These are phyloP conservation scores for Fusarium globosum DNA, from an alignment of 2,329 filamentous ascomycete genomes.

Conservation along the genomic window DNA sequence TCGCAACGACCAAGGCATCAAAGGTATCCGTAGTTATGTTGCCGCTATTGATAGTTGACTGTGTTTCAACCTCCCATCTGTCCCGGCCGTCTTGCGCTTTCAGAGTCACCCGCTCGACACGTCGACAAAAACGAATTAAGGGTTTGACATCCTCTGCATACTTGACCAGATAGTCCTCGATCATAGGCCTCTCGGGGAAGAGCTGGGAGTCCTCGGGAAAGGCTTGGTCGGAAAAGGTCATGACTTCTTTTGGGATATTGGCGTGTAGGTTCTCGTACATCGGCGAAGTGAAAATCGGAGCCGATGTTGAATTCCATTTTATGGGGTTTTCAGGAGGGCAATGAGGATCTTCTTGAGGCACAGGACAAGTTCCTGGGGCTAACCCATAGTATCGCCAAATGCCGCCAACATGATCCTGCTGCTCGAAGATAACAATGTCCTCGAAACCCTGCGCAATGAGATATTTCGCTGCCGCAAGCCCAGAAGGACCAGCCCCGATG, in stretches of 20 bases:
- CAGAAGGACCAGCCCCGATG: conserved; percentile 84
- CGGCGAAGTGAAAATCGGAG: conserved; percentile 79
- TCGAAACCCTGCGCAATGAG: conserved; percentile 78
- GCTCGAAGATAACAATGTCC: conserved; percentile 82
- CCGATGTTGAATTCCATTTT: conserved; percentile 52
- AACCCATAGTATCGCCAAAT: conserved; percentile 82
- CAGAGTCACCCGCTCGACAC: conserved; percentile 70
- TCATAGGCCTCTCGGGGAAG: conserved; percentile 77
- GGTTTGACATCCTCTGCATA: conserved; percentile 77
- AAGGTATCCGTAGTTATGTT: conserved; percentile 61
- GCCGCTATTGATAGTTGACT: conserved; percentile 60
- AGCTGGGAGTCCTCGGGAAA: conserved; percentile 74
- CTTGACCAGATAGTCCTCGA: conserved; percentile 77
- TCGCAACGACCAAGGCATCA: conserved; percentile 80
- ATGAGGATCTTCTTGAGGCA: conserved; percentile 77
- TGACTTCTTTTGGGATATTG: conserved; percentile 85
- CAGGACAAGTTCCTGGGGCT: conserved; percentile 58
- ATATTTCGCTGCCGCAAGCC: conserved; percentile 84
- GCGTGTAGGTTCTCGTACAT: conserved; percentile 87
- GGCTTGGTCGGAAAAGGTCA: conserved; percentile 79
- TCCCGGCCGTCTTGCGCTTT: conserved; percentile 49
- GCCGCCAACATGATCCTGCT: conserved; percentile 80
- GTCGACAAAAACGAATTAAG: conserved; percentile 75
- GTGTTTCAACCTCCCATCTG: conserved; percentile 71
- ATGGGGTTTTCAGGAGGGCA: conserved; percentile 72